Base-by-base conservation (phyloP, 2,329 filamentous ascomycete genomes). In the Phaeosphaeriaceae sp. region DNA sequence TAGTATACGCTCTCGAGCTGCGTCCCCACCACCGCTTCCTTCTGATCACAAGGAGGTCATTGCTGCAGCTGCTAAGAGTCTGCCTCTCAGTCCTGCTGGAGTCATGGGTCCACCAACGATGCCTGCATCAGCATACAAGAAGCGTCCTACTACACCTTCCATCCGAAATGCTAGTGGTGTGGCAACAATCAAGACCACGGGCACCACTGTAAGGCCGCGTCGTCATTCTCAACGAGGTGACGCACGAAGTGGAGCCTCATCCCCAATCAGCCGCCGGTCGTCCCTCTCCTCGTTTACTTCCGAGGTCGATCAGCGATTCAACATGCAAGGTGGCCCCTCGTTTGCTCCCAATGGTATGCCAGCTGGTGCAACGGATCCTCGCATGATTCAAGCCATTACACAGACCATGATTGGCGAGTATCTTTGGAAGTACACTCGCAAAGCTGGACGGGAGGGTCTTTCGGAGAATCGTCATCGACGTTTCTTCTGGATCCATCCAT, bases 331-430 rank as follows among this genome's bases (percentile, higher is more conserved):
- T 31, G 61, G 63, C 17, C 66, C 66, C 19, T 85, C 85, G 45
- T 83, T 77, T 58, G 60, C 60, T 44, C 81, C 83, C 25, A 78
- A 82, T 48, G 89, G 89, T 15, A 85, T 95, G 59, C 86, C 88
- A 10, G 83, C 88, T 22, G 71, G 74, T 20, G 86, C 86, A 62
- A 96, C 93, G 5, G 95, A 99, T 79, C 94, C 94, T 62, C 91
- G 94, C 69, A 97, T 99, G 93, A 98, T 99, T 67, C 93, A 97
- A 80, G 95, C 95, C 49, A 97, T 99, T 65, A 99, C 95, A 1
- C 94, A 99, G 79, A 98, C 95, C 19, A 99, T 99, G 95, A 98
- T 99, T 73, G 95, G 95, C 55, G 95, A 99, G 77, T 98, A 94
- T 77, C 84, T 99, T 42, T 99, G 95, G 95, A 99, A 99, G 78